Evolutionary conservation across 164 flowering plant genomes (phyloP).

Genomic region (Taxillus chinensis): DNA sequence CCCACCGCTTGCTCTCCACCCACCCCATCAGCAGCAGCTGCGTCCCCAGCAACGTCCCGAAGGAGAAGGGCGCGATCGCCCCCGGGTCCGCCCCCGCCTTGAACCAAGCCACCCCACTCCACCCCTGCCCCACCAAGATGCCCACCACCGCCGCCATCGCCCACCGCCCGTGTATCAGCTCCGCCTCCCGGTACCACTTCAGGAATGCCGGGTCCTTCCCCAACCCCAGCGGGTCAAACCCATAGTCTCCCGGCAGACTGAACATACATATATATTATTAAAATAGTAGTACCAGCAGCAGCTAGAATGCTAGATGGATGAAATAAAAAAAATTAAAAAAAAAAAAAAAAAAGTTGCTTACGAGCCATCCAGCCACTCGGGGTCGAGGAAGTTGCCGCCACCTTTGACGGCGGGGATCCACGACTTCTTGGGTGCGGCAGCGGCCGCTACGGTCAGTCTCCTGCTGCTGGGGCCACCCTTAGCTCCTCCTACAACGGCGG

Average conservation of each 20-base stretch:
- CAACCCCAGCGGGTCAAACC: slow-evolving; percentile 94
- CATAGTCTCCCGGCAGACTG: slow-evolving; percentile 93
- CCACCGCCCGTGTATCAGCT: slow-evolving; percentile 98
- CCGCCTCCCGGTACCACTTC: slow-evolving; percentile 98
- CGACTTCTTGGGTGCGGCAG: slow-evolving; percentile 69
- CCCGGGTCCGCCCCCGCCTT: slow-evolving; percentile 95
- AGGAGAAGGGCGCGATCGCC: slow-evolving; percentile 95
- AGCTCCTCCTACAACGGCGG: slow-evolving; percentile 12
- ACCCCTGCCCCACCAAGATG: slow-evolving; percentile 91
- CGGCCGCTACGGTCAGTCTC: slow-evolving; percentile 32
- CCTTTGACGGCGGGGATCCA: slow-evolving; percentile 84
- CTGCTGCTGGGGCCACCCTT: slow-evolving; percentile 24
- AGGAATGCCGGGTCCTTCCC: slow-evolving; percentile 97
- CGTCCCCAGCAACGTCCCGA: slow-evolving; percentile 82
- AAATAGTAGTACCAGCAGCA: not conserved
- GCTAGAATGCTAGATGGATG: not conserved
- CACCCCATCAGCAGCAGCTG: slow-evolving; percentile 96
- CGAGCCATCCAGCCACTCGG: slow-evolving; percentile 99
- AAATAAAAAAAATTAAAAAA: not conserved
- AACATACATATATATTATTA: not conserved
- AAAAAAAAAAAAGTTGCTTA: slow-evolving; percentile 24
- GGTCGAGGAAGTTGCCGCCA: slow-evolving; percentile 76
- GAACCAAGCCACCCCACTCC: slow-evolving; percentile 97
- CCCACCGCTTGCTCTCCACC: slow-evolving; percentile 99
- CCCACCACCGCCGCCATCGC: slow-evolving; percentile 94